Conservation (phyloP, 257 asterid species). For the Fraxinus anomala region DNA sequence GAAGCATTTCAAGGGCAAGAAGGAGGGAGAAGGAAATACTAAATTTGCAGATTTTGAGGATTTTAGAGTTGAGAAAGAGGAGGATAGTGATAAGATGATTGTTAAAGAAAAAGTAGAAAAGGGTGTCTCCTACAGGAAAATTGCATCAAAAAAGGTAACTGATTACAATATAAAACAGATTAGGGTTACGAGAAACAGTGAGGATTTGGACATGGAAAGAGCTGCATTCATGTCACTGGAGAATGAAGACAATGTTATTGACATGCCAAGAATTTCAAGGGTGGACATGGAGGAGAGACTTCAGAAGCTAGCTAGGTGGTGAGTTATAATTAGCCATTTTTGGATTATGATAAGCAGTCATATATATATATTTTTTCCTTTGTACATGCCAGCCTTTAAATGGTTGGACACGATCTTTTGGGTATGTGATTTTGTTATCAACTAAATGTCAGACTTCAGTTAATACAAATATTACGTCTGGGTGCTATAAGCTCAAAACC, state of each 20-base stretch:
- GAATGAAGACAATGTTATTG: constrained; percentile 37
- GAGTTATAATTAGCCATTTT: constrained; percentile 28
- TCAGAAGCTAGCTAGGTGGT: constrained; percentile 87
- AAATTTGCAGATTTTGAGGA: background rate
- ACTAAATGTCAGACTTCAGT: background rate
- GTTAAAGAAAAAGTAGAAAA: constrained; percentile 28
- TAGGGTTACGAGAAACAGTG: constrained; percentile 26
- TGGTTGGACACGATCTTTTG: background rate
- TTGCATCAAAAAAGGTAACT: constrained; percentile 17
- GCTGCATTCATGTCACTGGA: constrained; percentile 75
- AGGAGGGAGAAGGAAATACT: background rate
- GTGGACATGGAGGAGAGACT: constrained; percentile 93
- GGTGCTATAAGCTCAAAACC: constrained; percentile 14
- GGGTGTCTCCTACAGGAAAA: constrained; percentile 25
- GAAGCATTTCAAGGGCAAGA: constrained; percentile 29
- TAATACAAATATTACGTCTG: background rate
- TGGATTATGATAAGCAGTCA: background rate
- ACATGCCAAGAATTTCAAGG: constrained; percentile 61
- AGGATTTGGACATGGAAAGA: constrained; percentile 51
- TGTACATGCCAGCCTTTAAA: background rate
- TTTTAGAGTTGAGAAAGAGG: constrained; percentile 27
- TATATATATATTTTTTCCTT: background rate
- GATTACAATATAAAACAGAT: constrained; percentile 17
- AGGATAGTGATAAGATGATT: constrained; percentile 26
- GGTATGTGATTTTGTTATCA: background rate